A percentile compares a stretch with the other conserved stretches of the same genome.
Evolutionary conservation across 345 rosid genomes (phyloP).

Genomic region (Gossypium sturtianum): DNA sequence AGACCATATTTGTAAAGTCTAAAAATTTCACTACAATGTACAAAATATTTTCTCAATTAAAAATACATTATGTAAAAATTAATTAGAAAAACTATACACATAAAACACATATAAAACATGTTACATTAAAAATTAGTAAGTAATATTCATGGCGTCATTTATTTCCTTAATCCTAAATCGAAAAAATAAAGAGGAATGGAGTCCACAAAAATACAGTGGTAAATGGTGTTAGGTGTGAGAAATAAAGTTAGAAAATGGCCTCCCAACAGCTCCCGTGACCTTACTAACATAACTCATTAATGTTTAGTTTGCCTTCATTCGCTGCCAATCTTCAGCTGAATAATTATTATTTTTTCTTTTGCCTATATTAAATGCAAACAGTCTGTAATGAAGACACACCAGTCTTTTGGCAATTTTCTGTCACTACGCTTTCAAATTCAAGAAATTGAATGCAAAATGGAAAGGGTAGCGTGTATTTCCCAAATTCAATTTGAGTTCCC

Average conservation of each 20-base stretch:
- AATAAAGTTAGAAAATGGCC: conserved; percentile 11
- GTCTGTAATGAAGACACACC: conserved; percentile 15
- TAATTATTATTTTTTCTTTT: neutral
- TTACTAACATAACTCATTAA: conserved; percentile 21
- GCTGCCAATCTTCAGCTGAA: neutral
- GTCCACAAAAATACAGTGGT: neutral
- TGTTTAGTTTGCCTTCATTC: conserved; percentile 8
- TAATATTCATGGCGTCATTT: no score
- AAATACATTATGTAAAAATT: no score
- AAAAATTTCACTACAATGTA: no score
- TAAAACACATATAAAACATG: no score
- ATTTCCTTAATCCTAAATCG: no score
- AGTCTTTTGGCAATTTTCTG: neutral
- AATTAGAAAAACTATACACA: no score
- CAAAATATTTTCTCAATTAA: no score
- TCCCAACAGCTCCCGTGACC: conserved; percentile 6
- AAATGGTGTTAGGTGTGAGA: neutral
- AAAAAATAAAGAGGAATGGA: neutral
- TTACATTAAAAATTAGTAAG: no score
- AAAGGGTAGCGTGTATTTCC: neutral
- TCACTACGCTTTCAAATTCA: conserved; percentile 1
- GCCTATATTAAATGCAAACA: conserved; percentile 22
- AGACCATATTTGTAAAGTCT: no score
- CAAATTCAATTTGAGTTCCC: neutral
- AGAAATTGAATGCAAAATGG: neutral